Base-by-base conservation (phyloP, 2,329 filamentous ascomycete species). In the Xylariales sp. region DNA sequence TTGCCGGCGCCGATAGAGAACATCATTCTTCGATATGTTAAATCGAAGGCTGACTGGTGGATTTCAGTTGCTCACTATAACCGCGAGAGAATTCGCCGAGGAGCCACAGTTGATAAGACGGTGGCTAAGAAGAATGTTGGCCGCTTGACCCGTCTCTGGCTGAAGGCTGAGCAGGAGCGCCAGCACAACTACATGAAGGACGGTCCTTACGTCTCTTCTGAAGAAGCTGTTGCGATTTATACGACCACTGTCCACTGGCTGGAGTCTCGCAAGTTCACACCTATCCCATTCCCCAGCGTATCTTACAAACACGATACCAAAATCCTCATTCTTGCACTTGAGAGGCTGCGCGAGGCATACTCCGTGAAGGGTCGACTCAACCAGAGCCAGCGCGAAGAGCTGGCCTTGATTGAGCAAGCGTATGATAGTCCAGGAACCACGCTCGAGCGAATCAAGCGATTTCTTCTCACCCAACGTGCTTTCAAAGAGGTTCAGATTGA, bases 141-240 rank as follows among this genome's bases (percentile, higher is more conserved):
- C 42, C 87, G 93, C 51, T 71, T 98, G 49, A 98, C 93, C 13
- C 82, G 93, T 60, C 70, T 98, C 23, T 98, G 93, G 93, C 74
- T 98, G 43, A 98, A 98, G 72, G 86, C 93, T 16, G 93, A 98
- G 68, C 93, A 98, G 65, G 93, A 98, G 64, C 78, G 94, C 42
- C 93, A 98, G 61, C 93, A 98, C 71, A 98, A 98, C 59, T 96
- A 98, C 65, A 89, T 97, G 81, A 98, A 98, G 68, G 94, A 98
- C 53, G 93, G 93, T 4, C 93, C 93, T 1, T 98, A 98, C 47
- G 91, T 98, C 24, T 97, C 93, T 2, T 96, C 93, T 0, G 94
- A 98, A 62, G 93, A 98, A 63, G 93, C 90, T 46, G 94, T 98
- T 38, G 94, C 93, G 7, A 98, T 98, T 48, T 98, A 97, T 66